A percentile compares a stretch with the other conserved stretches of the same genome.
Evolutionary conservation across 2,329 filamentous ascomycete genomes (phyloP).

Genomic region (Cordyceps javanica): DNA sequence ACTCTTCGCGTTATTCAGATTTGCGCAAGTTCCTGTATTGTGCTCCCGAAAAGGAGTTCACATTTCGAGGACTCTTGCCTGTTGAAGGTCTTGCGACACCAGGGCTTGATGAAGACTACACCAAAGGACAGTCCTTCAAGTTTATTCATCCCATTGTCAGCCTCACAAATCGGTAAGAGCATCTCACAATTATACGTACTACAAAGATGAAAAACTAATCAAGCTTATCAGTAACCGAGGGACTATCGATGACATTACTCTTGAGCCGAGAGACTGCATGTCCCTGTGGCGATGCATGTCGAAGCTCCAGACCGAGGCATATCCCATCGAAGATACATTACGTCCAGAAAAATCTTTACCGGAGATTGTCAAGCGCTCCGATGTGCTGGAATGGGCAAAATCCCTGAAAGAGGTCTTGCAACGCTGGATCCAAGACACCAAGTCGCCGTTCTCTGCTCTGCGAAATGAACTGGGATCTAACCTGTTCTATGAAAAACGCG

Average conservation of each 20-base stretch:
- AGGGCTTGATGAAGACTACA: slow-evolving; percentile 38
- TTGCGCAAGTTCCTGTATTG: slow-evolving; percentile 67
- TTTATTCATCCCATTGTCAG: slow-evolving; percentile 63
- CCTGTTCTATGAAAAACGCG: neutral
- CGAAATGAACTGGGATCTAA: slow-evolving; percentile 37
- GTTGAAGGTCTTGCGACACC: slow-evolving; percentile 48
- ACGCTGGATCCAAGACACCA: slow-evolving; percentile 51
- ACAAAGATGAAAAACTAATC: too few species aligned
- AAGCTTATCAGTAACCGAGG: slow-evolving; percentile 41
- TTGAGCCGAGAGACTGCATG: slow-evolving; percentile 68
- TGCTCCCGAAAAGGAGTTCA: slow-evolving; percentile 33
- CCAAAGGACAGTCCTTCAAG: slow-evolving; percentile 42
- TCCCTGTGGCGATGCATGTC: slow-evolving; percentile 59
- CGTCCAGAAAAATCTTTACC: slow-evolving; percentile 44
- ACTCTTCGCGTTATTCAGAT: slow-evolving; percentile 67
- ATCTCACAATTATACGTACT: neutral
- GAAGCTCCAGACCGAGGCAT: slow-evolving; percentile 46
- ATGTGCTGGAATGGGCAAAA: slow-evolving; percentile 61
- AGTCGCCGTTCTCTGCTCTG: slow-evolving; percentile 36
- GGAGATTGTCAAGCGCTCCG: slow-evolving; percentile 53
- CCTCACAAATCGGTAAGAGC: slow-evolving; percentile 48
- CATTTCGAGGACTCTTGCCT: slow-evolving; percentile 18
- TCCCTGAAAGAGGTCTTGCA: slow-evolving; percentile 52
- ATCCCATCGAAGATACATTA: slow-evolving; percentile 43
- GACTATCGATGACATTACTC: slow-evolving; percentile 58